Conservation (phyloP, 805 yeast species). For the Ogataea wickerhamii region DNA sequence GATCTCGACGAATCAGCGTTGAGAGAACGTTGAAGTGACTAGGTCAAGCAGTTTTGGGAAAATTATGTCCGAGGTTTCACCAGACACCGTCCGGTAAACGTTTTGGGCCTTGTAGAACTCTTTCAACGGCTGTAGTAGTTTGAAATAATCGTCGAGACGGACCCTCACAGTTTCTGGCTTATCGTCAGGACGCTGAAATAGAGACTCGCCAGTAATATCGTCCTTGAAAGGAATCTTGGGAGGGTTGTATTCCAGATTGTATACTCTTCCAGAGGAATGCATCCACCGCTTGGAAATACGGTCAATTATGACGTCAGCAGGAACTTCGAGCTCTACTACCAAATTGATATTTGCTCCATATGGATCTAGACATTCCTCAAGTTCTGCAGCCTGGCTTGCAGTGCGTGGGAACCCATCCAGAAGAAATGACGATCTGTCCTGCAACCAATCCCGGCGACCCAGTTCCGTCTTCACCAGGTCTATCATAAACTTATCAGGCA, state of each 20-base stretch:
- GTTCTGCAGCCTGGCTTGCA: constrained; percentile 58
- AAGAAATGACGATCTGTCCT: constrained; percentile 54
- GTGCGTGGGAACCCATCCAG: constrained; percentile 95
- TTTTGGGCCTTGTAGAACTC: constrained; percentile 52
- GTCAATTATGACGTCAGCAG: constrained; percentile 74
- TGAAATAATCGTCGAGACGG: constrained; percentile 60
- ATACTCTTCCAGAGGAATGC: constrained; percentile 86
- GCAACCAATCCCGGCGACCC: constrained; percentile 39
- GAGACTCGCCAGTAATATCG: constrained; percentile 86
- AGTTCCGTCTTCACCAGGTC: constrained; percentile 53
- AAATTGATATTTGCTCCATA: constrained; percentile 51
- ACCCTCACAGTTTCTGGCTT: constrained; percentile 66
- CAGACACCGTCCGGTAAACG: constrained; percentile 55
- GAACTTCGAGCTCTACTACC: constrained; percentile 86
- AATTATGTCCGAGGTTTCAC: constrained; percentile 80
- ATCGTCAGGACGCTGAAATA: constrained; percentile 79
- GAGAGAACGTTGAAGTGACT: constrained; percentile 32
- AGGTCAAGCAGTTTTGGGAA: constrained; percentile 61
- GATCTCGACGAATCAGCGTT: too few species aligned
- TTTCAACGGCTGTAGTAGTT: constrained; percentile 59
- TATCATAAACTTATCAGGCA: constrained; percentile 73
- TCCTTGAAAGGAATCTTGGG: constrained; percentile 80
- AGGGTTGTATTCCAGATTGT: constrained; percentile 83
- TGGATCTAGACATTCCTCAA: constrained; percentile 43
- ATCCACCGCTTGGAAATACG: constrained; percentile 85